Percentiles rank a stretch among this genome's conserved stretches.
Evolutionary conservation across 192 early-diverging fungal species (phyloP).

Genomic region (Gaertneriomyces semiglobifer): DNA sequence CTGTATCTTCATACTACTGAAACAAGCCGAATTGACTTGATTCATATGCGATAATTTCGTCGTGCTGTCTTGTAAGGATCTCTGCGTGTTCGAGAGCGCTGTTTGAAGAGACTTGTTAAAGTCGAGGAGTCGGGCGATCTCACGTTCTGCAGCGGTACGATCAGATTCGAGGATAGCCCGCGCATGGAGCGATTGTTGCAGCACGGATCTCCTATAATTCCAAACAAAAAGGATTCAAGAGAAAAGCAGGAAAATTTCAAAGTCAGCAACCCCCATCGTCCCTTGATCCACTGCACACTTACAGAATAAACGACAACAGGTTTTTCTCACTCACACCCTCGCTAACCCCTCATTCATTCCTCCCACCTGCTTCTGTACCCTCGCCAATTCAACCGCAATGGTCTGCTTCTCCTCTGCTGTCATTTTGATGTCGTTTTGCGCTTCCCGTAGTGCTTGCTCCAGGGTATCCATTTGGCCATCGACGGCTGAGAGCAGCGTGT

Average conservation of each 20-base stretch:
- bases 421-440: constrained; percentile 33
- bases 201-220: too few relatives aligned
- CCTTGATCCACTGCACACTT: background rate
- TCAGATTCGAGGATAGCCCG: constrained; percentile 34
- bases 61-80: constrained; percentile 34
- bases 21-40: constrained; percentile 47
- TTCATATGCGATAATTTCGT: constrained; percentile 35
- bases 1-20: constrained; percentile 49
- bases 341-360: constrained; percentile 40
- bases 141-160: constrained; percentile 29
- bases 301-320: too few relatives aligned
- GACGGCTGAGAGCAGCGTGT: constrained; percentile 39
- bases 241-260: background rate
- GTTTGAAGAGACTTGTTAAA: constrained; percentile 22
- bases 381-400: constrained; percentile 45
- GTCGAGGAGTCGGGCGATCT: constrained; percentile 23
- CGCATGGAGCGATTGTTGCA: constrained; percentile 16
- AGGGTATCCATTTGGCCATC: constrained; percentile 45
- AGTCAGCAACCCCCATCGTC: background rate
- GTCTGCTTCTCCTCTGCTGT: constrained; percentile 44
- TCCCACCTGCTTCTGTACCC: constrained; percentile 43
- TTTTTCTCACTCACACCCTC: constrained; percentile 33
- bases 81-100: constrained; percentile 18
- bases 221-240: too few relatives aligned
- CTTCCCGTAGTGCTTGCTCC: constrained; percentile 40